Percentiles rank a stretch among this genome's conserved stretches.
Conservation (phyloP, 352 stramenopile species). For the Phytophthora vignae region DNA sequence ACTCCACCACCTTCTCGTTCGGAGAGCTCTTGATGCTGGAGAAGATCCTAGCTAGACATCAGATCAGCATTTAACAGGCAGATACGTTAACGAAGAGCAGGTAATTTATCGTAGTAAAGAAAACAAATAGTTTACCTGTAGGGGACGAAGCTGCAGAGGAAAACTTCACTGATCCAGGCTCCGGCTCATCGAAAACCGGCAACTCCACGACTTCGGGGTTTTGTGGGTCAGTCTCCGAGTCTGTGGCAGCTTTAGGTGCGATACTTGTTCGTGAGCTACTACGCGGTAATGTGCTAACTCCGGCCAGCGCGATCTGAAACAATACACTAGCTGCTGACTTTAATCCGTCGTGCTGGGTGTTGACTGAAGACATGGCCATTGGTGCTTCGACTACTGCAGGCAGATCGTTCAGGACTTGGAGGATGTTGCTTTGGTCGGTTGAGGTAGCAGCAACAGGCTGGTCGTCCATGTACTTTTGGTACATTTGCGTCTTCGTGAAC, state of each 20-base stretch:
- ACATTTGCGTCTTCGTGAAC: constrained; percentile 61
- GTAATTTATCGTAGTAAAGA: neutral
- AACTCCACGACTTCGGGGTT: constrained; percentile 1
- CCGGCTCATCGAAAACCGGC: constrained; percentile 10
- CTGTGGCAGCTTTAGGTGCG: neutral
- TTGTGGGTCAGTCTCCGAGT: constrained; percentile 3
- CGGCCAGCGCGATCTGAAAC: constrained; percentile 53
- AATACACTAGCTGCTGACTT: constrained; percentile 37
- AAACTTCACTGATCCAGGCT: constrained; percentile 11
- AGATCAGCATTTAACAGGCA: constrained; percentile 9
- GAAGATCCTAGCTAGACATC: constrained; percentile 30
- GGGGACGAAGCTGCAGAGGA: constrained; percentile 18
- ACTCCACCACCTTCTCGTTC: constrained; percentile 17
- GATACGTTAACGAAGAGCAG: constrained; percentile 11
- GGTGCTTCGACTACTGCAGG: neutral
- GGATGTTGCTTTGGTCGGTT: constrained; percentile 16
- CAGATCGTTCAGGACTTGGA: neutral
- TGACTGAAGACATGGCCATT: neutral
- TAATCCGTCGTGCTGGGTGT: constrained; percentile 29
- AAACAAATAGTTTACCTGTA: constrained; percentile 13
- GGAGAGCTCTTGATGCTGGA: constrained; percentile 19
- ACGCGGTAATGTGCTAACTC: constrained; percentile 25
- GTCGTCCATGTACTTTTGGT: constrained; percentile 63
- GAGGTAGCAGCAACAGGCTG: constrained; percentile 10
- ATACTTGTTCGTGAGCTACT: constrained; percentile 1